These are phyloP conservation scores for Fusarium piperis DNA, from an alignment of 2,329 filamentous ascomycete genomes.

Conservation along the genomic window DNA sequence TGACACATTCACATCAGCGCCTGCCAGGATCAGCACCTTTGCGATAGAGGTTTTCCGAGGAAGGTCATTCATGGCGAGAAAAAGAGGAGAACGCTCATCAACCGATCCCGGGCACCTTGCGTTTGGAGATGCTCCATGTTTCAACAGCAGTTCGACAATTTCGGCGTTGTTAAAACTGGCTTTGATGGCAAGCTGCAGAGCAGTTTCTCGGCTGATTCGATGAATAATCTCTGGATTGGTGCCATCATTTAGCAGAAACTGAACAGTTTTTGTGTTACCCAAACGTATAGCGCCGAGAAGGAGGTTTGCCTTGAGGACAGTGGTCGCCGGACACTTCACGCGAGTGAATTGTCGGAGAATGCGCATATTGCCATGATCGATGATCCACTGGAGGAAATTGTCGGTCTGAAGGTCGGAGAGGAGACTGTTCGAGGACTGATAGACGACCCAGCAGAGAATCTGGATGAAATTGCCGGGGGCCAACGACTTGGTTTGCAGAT, in stretches of 20 bases:
- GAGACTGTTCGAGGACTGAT: background rate
- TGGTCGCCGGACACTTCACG: background rate
- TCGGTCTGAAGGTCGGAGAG: background rate
- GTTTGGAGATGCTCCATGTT: background rate
- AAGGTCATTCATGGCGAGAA: background rate
- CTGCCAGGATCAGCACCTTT: background rate
- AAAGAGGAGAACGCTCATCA: background rate
- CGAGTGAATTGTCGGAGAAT: background rate
- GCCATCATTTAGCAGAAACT: background rate
- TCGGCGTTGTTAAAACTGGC: no score
- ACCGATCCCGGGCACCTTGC: background rate
- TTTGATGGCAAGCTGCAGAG: background rate
- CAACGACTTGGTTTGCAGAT: background rate
- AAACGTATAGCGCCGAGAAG: background rate
- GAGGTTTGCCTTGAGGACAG: background rate
- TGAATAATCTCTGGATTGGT: background rate
- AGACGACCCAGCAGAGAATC: background rate
- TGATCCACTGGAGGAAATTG: background rate
- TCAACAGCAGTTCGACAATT: background rate
- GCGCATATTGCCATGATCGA: background rate
- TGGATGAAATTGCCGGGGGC: background rate
- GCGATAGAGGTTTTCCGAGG: background rate
- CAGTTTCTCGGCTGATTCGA: background rate
- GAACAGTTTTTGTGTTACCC: background rate
- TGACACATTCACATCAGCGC: background rate